Conservation (phyloP, 352 stramenopile genomes). For the Phytophthora litchii region DNA sequence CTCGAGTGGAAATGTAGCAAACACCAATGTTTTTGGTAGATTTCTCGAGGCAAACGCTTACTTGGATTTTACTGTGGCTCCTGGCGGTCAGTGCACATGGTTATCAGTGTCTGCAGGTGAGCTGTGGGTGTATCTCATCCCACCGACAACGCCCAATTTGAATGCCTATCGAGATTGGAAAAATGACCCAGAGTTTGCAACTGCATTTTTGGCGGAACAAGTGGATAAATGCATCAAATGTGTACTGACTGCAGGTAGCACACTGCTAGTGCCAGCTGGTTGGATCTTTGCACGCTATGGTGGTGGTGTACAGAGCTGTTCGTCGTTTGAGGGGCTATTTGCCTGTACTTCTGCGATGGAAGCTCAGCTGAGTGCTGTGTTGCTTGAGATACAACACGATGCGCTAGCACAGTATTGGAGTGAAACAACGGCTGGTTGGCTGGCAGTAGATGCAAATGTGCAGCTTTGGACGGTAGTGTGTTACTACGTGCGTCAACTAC, state of each 20-base stretch:
- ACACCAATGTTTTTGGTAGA: constrained; percentile 61
- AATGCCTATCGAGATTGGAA: constrained; percentile 69
- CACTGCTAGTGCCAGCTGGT: constrained; percentile 65
- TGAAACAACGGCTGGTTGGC: constrained; percentile 46
- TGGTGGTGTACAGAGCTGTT: constrained; percentile 46
- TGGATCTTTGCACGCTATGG: constrained; percentile 79
- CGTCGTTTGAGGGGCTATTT: constrained; percentile 67
- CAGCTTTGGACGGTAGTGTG: constrained; percentile 66
- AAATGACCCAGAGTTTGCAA: constrained; percentile 37
- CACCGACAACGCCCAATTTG: constrained; percentile 51
- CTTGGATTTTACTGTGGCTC: constrained; percentile 68
- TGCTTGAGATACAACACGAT: constrained; percentile 46
- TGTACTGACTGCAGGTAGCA: constrained; percentile 49
- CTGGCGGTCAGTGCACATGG: constrained; percentile 63
- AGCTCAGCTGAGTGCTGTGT: constrained; percentile 51
- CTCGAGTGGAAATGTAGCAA: constrained; percentile 20
- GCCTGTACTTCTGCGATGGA: constrained; percentile 54
- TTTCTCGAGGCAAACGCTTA: constrained; percentile 63
- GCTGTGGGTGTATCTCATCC: constrained; percentile 71
- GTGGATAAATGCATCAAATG: constrained; percentile 81
- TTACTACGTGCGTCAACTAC: constrained; percentile 64
- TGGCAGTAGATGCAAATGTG: constrained; percentile 40
- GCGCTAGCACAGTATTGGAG: constrained; percentile 36
- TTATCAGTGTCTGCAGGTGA: constrained; percentile 68
- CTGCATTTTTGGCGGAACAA: constrained; percentile 66